Evolutionary conservation across 140 eudicot species (phyloP), one percentile per base, ranked within the genome.

Genomic region (Flaveria floridana): DNA sequence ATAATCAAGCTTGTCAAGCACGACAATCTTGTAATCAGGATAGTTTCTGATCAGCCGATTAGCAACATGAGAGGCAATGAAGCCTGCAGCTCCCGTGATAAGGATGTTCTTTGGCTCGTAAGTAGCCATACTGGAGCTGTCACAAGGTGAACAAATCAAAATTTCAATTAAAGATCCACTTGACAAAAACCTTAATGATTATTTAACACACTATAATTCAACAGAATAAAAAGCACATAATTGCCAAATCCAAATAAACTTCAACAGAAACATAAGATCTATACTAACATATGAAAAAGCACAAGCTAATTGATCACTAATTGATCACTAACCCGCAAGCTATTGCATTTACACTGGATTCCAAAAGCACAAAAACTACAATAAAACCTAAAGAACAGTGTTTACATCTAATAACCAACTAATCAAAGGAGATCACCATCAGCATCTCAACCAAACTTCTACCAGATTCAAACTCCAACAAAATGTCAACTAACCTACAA

Each of bases 1-100:
- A 59, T 90, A 90, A 75, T 90, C 96, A 79, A 90, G 96, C 89
- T 90, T 90, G 86, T 90, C 96, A 50, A 90, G 96, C 37, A 90
- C 96, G 51, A 90, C 95, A 71, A 90, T 87, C 84, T 90, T 90
- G 86, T 90, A 90, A 41, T 90, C 89, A 59, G 96, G 96, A 72
- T 90, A 86, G 81, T 37, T 90, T 70, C 95, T 53, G 53, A 90
- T 63, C 18, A 90, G 88, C 77, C 91, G 83, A 72, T 90, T 90
- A 21, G 95, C 96, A 59, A 92, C 98, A 89, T 92, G 98, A 66
- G 92, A 89, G 19, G 98, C 96, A 52, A 92, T 92, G 74, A 92
- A 90, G 41, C 94, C 94, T 44, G 90, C 90, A 42, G 90, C 94
- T 65, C 94, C 94, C 3, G 94, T 87, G 57, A 87, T 81, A 30